phyloP scores from a whole-genome alignment of 768 basidiomycete genomes.

The Postia placenta region DNA sequence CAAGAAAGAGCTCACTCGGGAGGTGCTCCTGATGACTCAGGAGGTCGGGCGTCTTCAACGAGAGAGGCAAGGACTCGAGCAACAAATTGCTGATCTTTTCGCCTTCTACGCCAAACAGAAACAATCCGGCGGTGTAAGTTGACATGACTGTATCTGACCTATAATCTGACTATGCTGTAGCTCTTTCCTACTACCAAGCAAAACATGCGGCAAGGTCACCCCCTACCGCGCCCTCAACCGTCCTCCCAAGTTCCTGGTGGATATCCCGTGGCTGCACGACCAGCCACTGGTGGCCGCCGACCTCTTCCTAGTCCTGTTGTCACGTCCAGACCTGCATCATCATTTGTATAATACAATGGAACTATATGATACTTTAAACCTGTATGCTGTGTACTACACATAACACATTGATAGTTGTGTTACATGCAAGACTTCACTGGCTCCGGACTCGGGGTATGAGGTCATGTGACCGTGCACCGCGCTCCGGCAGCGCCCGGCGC shows the following conservation, averaged over 20 bases:
- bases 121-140: slow-evolving; percentile 24
- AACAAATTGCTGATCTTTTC: slow-evolving; percentile 68
- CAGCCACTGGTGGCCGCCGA: too few species aligned
- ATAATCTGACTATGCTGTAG: too few species aligned
- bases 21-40: slow-evolving; percentile 68
- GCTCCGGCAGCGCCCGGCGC: slow-evolving; percentile 16
- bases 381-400: neutral
- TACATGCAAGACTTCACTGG: too few species aligned
- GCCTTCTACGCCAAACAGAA: slow-evolving; percentile 68
- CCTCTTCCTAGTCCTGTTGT: slow-evolving; percentile 1
- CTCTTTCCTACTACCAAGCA: neutral
- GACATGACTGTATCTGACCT: neutral
- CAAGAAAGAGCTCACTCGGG: slow-evolving; percentile 71
- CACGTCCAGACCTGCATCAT: neutral
- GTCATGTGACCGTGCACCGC: slow-evolving; percentile 8
- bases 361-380: neutral
- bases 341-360: neutral
- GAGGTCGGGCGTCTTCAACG: slow-evolving; percentile 65
- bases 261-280: too few species aligned
- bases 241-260: neutral
- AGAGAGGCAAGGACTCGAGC: slow-evolving; percentile 59
- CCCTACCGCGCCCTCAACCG: neutral
- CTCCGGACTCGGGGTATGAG: too few species aligned
- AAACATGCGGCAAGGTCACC: neutral
- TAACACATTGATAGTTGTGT: too few species aligned